Base-by-base conservation (phyloP, 2,329 filamentous ascomycete species). In the Fusarium lyarnte region DNA sequence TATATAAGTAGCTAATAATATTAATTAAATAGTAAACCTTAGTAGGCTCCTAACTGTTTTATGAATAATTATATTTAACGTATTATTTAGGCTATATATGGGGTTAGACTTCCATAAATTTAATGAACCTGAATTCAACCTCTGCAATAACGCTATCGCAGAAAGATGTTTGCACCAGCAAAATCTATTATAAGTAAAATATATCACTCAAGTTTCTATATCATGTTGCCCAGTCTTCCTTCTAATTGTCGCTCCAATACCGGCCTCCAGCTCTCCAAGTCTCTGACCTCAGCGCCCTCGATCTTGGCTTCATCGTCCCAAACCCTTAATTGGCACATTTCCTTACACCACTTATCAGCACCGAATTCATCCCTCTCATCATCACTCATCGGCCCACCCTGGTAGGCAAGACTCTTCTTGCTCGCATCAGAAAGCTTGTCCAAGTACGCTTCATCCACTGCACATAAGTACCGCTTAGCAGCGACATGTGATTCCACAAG, bases 1-100 rank as follows among this genome's bases (percentile, higher is more conserved):
- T 0, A 6, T 19, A 13, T 31, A 9, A 33, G 2, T 0, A 2
- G 9, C 11, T 8, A 1, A 0, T 3, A 7, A 11, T 46, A 9
- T 16, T 10, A 23, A 8, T 41, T 19, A 16, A 16, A 6, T 23
- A 10, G 1, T 41, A 1, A 38, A 19, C 9, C 9, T 9, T 9
- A 29, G 27, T 29, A 29, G 6, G 8, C 1, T 8, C 9, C 9
- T 29, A 3, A 29, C 7, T 8, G 8, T 29, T 29, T 9, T 29
- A 9, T 29, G 8, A 29, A 29, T 29, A 29, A 9, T 29, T 8
- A 29, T 8, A 29, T 8, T 9, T 8, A 29, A 29, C 8, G 8
- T 29, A 29, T 29, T 29, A 8, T 29, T 3, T 29, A 29, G 8
- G 8, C 27, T 29, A 8, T 9, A 8, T 8, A 9, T 29, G 6